A percentile compares a stretch with the other conserved stretches of the same genome.
Conservation (phyloP, 257 asterid genomes). For the Solanum paucissectum region DNA sequence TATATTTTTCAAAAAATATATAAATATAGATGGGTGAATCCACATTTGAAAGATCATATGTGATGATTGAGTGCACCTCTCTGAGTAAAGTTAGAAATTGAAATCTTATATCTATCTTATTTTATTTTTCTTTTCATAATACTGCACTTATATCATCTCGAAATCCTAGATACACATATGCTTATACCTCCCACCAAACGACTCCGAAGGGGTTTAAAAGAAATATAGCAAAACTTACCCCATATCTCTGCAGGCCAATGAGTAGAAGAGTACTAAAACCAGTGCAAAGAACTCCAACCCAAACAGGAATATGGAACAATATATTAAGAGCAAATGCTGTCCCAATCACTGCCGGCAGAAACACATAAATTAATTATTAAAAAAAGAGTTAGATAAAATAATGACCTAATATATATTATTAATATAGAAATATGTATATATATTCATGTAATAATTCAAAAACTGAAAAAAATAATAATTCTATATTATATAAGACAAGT, state of each 20-base stretch:
- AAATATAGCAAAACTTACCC: slow-evolving; percentile 24
- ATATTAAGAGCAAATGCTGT: slow-evolving; percentile 89
- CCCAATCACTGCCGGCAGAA: slow-evolving; percentile 54
- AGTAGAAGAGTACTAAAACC: slow-evolving; percentile 76
- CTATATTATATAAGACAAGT: background rate
- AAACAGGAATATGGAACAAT: slow-evolving; percentile 64
- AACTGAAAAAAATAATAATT: background rate
- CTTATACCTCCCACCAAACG: too few relatives aligned
- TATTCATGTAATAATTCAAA: background rate
- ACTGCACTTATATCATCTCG: too few relatives aligned
- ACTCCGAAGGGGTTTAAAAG: too few relatives aligned
- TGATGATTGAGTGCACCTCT: too few relatives aligned
- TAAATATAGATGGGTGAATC: too few relatives aligned
- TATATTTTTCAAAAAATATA: too few relatives aligned
- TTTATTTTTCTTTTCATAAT: too few relatives aligned
- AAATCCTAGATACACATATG: too few relatives aligned
- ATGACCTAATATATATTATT: background rate
- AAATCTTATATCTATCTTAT: too few relatives aligned
- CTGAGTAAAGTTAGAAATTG: too few relatives aligned
- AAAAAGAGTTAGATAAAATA: background rate
- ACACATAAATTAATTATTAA: background rate
- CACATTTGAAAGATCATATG: too few relatives aligned
- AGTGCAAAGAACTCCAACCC: slow-evolving; percentile 86
- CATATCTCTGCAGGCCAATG: slow-evolving; percentile 70
- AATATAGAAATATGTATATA: background rate